Base-by-base conservation (phyloP, 2,329 filamentous ascomycete genomes). In the Paradendryphiella salina region DNA sequence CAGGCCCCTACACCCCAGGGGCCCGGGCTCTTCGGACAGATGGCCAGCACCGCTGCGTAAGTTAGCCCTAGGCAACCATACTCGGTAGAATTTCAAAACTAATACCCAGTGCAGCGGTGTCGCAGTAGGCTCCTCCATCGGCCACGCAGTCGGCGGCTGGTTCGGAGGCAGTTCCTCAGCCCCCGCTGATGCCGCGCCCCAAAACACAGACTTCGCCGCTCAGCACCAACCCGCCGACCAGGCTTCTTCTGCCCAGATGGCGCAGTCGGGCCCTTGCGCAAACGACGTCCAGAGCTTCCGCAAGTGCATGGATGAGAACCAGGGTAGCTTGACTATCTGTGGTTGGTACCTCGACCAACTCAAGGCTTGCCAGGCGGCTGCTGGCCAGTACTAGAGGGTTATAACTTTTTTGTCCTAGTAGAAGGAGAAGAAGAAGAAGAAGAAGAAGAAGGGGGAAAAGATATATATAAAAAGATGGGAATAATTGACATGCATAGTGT, bases 341-440 rank as follows among this genome's bases (percentile, higher is more conserved):
- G 88, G 89, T 63, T 99, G 93, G 92, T 99, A 99, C 76, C 79
- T 99, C 67, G 94, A 99, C 75, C 93, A 99, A 83, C 82, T 99
- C 34, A 80, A 80, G 75, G 77, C 77, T 14, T 80, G 78, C 60
- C 78, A 80, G 75, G 57, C 66, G 43, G 76, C 77, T 14, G 76
- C 77, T 48, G 67, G 68, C 36, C 75, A 76, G 70, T 80, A 80
- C 63, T 80, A 79, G 71, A 49, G 31, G 33, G 15, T 31, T 14
- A 17, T 8, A 10, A 11, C 14, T 28, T 5, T 23, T 23, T 4
- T 23, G 4, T n/a, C n/a, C n/a, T n/a, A 14, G 15, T 18, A 35
- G 21, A 15, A 26, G n/a, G 18, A 20, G 8, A 5, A 18, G 18
- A 20, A 2, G 11, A 40, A 40, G 31, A 40, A 14, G 10, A 40